A percentile compares a stretch with the other conserved stretches of the same genome.
phyloP scores from a whole-genome alignment of 1,284 basidiomycete genomes.

The Austroboletus olivaceoglutinosus region DNA sequence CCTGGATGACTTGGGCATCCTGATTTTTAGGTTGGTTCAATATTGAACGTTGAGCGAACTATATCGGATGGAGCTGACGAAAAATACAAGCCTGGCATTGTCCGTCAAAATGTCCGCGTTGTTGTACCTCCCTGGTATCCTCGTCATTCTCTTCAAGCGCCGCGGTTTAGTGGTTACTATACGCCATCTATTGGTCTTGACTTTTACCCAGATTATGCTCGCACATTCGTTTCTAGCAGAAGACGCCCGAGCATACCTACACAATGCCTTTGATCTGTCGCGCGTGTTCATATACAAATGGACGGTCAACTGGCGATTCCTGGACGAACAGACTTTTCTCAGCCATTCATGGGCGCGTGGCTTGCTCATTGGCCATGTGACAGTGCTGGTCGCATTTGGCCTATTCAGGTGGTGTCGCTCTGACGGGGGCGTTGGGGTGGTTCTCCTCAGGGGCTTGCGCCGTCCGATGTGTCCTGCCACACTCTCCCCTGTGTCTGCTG shows the following conservation, averaged over 20 bases:
- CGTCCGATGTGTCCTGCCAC: slow-evolving; percentile 50
- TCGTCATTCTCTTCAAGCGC: slow-evolving; percentile 77
- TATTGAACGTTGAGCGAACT: background rate
- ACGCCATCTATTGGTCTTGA: slow-evolving; percentile 54
- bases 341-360: slow-evolving; percentile 58
- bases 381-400: slow-evolving; percentile 65
- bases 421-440: slow-evolving; percentile 59
- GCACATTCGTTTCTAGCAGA: slow-evolving; percentile 72
- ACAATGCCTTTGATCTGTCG: slow-evolving; percentile 82
- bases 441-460: slow-evolving; percentile 58
- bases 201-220: slow-evolving; percentile 58
- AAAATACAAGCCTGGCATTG: slow-evolving; percentile 64
- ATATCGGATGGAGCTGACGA: slow-evolving; percentile 9
- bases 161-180: slow-evolving; percentile 61
- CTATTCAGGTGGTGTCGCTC: slow-evolving; percentile 67
- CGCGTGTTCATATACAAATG: slow-evolving; percentile 92
- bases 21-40: slow-evolving; percentile 71
- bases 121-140: slow-evolving; percentile 87
- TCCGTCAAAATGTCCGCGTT: slow-evolving; percentile 97
- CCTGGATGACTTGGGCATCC: slow-evolving; percentile 58
- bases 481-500: slow-evolving; percentile 46
- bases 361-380: slow-evolving; percentile 68
- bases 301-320: slow-evolving; percentile 97
- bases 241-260: slow-evolving; percentile 65
- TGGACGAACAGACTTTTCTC: slow-evolving; percentile 75